These are phyloP conservation scores for Eucalyptus tenuipes DNA, from an alignment of 345 rosid genomes.

Conservation along the genomic window DNA sequence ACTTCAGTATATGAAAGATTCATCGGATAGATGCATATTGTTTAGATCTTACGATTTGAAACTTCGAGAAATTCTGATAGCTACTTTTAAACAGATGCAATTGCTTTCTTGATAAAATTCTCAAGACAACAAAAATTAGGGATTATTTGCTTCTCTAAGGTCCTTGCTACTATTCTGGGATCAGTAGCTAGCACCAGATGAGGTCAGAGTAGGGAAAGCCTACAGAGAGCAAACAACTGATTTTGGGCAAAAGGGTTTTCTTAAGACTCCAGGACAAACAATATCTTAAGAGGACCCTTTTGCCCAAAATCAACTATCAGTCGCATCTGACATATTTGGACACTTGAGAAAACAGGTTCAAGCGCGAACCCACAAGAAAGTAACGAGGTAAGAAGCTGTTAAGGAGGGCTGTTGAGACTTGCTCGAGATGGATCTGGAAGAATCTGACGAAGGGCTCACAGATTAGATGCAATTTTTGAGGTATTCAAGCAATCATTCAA, in stretches of 20 bases:
- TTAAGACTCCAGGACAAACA: background rate
- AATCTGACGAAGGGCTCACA: background rate
- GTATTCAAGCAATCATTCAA: background rate
- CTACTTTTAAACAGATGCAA: background rate
- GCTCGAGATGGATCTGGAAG: background rate
- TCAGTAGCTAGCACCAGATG: background rate
- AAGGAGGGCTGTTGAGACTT: background rate
- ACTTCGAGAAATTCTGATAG: background rate
- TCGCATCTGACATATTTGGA: background rate
- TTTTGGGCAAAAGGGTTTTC: background rate
- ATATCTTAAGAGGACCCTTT: background rate
- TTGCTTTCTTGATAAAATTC: background rate
- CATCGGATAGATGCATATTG: background rate
- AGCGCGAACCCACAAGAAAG: background rate
- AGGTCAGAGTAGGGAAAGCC: background rate
- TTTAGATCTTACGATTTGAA: background rate
- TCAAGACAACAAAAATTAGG: background rate
- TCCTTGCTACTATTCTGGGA: background rate
- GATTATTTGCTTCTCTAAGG: background rate
- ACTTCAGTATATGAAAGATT: background rate
- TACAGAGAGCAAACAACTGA: background rate
- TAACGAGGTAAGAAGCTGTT: background rate
- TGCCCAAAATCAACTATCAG: background rate
- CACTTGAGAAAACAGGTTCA: background rate
- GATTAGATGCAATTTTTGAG: background rate